phyloP scores from a whole-genome alignment of 1,139 yeast species.

The Petasospora fabianii region DNA sequence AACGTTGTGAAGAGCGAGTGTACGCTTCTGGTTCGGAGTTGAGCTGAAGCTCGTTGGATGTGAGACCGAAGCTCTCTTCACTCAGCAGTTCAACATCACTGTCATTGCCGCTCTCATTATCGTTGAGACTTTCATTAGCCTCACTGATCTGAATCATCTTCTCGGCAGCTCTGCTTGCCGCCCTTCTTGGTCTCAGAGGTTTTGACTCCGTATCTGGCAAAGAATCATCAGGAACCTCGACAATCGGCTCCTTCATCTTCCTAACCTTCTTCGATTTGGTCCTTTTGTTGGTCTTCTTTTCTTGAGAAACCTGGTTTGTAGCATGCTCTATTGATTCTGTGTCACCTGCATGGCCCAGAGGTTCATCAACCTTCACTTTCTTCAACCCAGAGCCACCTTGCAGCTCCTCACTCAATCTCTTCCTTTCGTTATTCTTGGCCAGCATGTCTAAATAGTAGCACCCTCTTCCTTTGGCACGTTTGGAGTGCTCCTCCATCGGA shows the following conservation, averaged over 20 bases:
- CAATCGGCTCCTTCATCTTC: neutral
- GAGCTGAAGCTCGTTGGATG: constrained; percentile 21
- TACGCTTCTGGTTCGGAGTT: constrained; percentile 20
- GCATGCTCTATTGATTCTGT: too few relatives aligned
- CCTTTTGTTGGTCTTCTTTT: constrained; percentile 3
- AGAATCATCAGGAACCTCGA: neutral
- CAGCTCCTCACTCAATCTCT: constrained; percentile 39
- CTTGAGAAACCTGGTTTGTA: too few relatives aligned
- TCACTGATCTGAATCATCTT: constrained; percentile 11
- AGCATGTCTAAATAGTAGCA: constrained; percentile 45
- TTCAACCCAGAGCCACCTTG: constrained; percentile 44
- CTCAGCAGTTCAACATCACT: constrained; percentile 1
- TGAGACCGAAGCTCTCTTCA: constrained; percentile 24
- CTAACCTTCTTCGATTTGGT: neutral
- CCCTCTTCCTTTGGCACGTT: constrained; percentile 38
- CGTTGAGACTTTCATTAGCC: constrained; percentile 1
- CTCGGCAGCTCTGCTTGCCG: constrained; percentile 12
- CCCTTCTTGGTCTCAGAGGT: constrained; percentile 11
- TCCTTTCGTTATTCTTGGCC: constrained; percentile 32
- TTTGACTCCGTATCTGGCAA: neutral
- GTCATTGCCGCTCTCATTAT: neutral
- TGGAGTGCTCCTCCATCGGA: constrained; percentile 52
- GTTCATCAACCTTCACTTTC: constrained; percentile 7
- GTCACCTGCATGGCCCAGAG: neutral
- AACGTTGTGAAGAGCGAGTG: constrained; percentile 11